phyloP scores from a whole-genome alignment of 1,139 yeast species.

The Ashbya aceris region DNA sequence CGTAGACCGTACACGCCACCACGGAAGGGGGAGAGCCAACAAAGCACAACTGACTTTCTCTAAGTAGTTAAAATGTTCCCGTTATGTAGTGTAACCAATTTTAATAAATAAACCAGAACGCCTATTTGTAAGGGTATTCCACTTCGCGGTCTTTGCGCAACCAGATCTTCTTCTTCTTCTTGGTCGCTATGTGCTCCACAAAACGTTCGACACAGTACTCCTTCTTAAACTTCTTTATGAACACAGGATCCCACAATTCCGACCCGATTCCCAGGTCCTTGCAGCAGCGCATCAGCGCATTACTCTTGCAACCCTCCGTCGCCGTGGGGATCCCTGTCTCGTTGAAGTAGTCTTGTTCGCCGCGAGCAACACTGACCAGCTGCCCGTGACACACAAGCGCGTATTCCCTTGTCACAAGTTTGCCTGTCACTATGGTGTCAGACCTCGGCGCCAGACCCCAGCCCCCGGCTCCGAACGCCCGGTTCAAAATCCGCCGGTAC shows the following conservation, averaged over 20 bases:
- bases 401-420: slow-evolving; percentile 73
- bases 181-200: slow-evolving; percentile 74
- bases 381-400: slow-evolving; percentile 83
- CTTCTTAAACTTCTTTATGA: slow-evolving; percentile 71
- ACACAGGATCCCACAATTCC: slow-evolving; percentile 93
- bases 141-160: slow-evolving; percentile 69
- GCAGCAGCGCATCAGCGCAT: slow-evolving; percentile 96
- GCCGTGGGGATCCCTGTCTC: slow-evolving; percentile 90
- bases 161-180: slow-evolving; percentile 87
- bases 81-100: too few relatives aligned
- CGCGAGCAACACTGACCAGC: slow-evolving; percentile 84
- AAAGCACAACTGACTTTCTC: too few relatives aligned
- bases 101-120: too few relatives aligned
- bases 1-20: not conserved
- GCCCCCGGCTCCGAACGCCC: slow-evolving; percentile 96
- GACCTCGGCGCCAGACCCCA: slow-evolving; percentile 98
- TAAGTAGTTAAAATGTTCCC: too few relatives aligned
- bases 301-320: slow-evolving; percentile 92
- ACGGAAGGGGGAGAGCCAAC: not conserved
- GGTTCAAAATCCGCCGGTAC: slow-evolving; percentile 77
- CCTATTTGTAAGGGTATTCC: slow-evolving; percentile 68
- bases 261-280: slow-evolving; percentile 95
- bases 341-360: slow-evolving; percentile 88
- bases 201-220: slow-evolving; percentile 72
- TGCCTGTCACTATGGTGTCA: slow-evolving; percentile 62